Evolutionary conservation across 345 rosid species (phyloP).

Genomic region (Populus davidiana): DNA sequence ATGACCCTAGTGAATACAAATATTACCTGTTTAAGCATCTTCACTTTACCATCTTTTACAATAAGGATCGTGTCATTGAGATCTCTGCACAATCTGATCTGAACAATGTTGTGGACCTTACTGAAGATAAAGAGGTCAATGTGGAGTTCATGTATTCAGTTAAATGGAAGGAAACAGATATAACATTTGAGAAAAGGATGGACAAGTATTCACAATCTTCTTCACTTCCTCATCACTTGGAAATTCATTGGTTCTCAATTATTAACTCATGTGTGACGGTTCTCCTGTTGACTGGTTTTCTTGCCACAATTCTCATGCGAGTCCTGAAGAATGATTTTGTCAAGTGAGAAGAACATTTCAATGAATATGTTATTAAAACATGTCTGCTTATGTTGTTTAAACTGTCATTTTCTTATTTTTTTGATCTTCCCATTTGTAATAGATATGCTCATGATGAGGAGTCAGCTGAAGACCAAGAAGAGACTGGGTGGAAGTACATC

Average conservation of each 20-base stretch:
- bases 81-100: conserved; percentile 20
- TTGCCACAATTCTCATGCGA: conserved; percentile 35
- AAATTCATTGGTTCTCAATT: conserved; percentile 36
- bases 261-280: conserved; percentile 33
- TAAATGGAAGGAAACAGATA: conserved; percentile 33
- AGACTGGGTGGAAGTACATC: conserved; percentile 38
- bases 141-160: conserved; percentile 27
- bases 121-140: conserved; percentile 29
- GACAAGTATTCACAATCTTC: conserved; percentile 29
- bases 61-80: conserved; percentile 35
- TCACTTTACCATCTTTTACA: conserved; percentile 23
- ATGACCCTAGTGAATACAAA: conserved; percentile 26
- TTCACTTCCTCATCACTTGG: conserved; percentile 34
- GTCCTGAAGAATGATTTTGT: conserved; percentile 35
- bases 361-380: background rate
- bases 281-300: conserved; percentile 34
- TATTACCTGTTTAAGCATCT: conserved; percentile 28
- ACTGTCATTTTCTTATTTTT: background rate
- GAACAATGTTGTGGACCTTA: conserved; percentile 19
- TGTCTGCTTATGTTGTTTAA: background rate
- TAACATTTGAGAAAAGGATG: conserved; percentile 32
- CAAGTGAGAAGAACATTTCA: conserved; percentile 15
- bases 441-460: conserved; percentile 36
- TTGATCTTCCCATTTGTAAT: background rate
- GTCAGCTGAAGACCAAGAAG: conserved; percentile 30